Base-by-base conservation (phyloP, 441 rosid genomes). In the Capsella rubella region DNA sequence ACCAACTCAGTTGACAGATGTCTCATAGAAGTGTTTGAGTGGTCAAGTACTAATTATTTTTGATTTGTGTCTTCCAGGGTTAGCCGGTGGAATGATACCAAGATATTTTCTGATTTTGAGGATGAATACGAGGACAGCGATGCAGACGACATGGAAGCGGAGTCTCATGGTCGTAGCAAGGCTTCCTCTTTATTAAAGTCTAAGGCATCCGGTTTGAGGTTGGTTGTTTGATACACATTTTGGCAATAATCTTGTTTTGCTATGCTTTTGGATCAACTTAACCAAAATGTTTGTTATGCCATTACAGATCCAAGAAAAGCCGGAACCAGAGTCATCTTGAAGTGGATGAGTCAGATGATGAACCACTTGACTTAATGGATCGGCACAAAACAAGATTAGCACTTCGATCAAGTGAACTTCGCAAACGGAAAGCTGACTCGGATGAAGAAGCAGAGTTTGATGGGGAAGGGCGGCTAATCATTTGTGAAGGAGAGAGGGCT, bases 71-170 rank as follows among this genome's bases (percentile, higher is more conserved):
- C n/a, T 31, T 59, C 69, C 87, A 91, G 98, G 90, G 77, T 68
- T 58, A 95, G 99, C 84, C 82, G 83, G 73, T 95, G 99, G 99
- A 92, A 92, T 82, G 97, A 91, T 84, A 85, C 98, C 31, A 92
- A 84, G 77, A 86, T 92, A 84, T 95, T 92, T 81, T 92, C 96
- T 29, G 98, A 92, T 77, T 87, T 82, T 72, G 91, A 78, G 55
- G 90, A 87, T 75, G 96, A 83, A 73, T 87, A 76, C 43, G 84
- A 84, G 31, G 88, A 80, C 67, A 81, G 84, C 73, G 95, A 82
- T 75, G 84, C 39, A 58, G 90, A 86, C 14, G 77, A 77, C 71
- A 85, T 81, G 84, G 85, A 85, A 58, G 76, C 43, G 7, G 78
- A 80, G 73, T 80, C 87, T 47, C 85, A 81, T 77, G 75, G 75